These are phyloP conservation scores for Tetrapisispora pingtungensis DNA, from an alignment of 805 yeast species.

Conservation along the genomic window DNA sequence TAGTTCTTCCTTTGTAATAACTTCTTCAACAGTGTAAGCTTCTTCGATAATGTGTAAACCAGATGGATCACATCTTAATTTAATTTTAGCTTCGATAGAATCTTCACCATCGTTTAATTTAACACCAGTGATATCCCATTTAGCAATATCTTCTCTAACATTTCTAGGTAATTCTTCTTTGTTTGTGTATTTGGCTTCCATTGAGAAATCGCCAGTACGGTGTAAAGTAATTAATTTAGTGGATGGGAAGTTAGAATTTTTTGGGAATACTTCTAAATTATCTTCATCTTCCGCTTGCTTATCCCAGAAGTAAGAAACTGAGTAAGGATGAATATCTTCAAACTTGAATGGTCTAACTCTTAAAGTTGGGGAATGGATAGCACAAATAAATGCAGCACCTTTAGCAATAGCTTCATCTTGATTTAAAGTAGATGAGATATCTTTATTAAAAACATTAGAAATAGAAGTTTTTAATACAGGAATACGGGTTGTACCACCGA, in stretches of 20 bases:
- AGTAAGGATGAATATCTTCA: constrained; percentile 85
- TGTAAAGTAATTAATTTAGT: constrained; percentile 90
- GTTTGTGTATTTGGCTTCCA: constrained; percentile 79
- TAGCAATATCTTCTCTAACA: constrained; percentile 54
- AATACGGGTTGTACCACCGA: constrained; percentile 98
- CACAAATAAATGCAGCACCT: constrained; percentile 98
- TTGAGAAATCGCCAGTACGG: constrained; percentile 80
- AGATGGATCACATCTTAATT: constrained; percentile 94
- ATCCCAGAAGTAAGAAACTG: constrained; percentile 94
- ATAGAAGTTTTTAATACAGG: constrained; percentile 83
- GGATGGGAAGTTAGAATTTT: constrained; percentile 85
- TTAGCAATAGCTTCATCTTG: constrained; percentile 99
- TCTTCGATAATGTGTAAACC: constrained; percentile 90
- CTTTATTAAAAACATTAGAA: constrained; percentile 61
- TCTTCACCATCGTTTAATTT: constrained; percentile 66
- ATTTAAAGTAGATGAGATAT: constrained; percentile 86
- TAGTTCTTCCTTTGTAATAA: constrained; percentile 77
- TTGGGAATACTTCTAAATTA: constrained; percentile 93
- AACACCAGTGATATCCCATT: constrained; percentile 83
- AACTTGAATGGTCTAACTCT: constrained; percentile 98
- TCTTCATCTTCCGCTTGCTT: constrained; percentile 84
- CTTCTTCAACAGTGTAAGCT: constrained; percentile 91
- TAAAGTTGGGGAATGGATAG: constrained; percentile 96
- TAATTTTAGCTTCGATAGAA: constrained; percentile 76
- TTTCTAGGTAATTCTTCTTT: constrained; percentile 64